Evolutionary conservation across 2,329 filamentous ascomycete species (phyloP).

Genomic region (Trichoderma harzianum): DNA sequence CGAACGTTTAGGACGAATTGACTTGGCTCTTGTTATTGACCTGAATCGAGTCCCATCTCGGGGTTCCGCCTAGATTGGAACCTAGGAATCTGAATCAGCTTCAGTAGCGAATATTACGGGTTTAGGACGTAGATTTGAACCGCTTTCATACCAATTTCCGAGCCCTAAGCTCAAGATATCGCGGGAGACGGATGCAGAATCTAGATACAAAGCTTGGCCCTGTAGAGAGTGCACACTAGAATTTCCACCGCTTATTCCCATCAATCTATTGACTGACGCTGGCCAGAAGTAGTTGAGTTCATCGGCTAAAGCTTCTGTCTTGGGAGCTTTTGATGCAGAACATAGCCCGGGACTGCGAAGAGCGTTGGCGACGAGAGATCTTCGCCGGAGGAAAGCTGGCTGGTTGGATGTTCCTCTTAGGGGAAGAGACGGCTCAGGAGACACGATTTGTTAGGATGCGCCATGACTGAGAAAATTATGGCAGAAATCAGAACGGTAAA

Average conservation of each 20-base stretch:
- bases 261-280: background rate
- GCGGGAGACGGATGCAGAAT: background rate
- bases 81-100: background rate
- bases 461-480: background rate
- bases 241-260: conserved; percentile 10
- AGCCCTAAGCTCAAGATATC: background rate
- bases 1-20: too few relatives aligned
- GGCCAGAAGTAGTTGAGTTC: background rate
- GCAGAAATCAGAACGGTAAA: too few relatives aligned
- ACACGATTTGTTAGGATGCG: background rate
- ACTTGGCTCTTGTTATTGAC: background rate
- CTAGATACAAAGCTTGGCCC: background rate
- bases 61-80: background rate
- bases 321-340: background rate
- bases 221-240: background rate
- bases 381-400: background rate
- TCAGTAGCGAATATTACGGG: background rate
- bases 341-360: conserved; percentile 25
- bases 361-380: conserved; percentile 24
- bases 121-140: background rate
- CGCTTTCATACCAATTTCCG: too few relatives aligned
- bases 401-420: background rate
- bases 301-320: background rate
- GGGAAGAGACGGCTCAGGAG: background rate
- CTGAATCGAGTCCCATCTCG: background rate